Conservation (phyloP, 75 land plant species). For the Azolla pinnata region DNA sequence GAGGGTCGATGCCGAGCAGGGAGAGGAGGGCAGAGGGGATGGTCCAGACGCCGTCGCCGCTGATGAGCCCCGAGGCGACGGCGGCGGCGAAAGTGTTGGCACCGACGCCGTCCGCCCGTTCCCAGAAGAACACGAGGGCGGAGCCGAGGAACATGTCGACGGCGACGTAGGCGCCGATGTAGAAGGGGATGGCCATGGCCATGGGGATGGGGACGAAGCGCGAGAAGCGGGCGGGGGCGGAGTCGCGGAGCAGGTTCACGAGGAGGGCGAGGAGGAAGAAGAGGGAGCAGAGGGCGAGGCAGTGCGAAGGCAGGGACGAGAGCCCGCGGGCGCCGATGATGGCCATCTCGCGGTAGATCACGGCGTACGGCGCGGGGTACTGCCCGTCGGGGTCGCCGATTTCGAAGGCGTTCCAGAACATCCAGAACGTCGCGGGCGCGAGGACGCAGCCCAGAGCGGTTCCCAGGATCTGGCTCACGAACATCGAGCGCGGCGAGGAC, state of each 20-base stretch:
- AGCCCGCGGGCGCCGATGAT: constrained; percentile 59
- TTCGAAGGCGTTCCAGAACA: constrained; percentile 57
- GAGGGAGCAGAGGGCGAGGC: constrained; percentile 31
- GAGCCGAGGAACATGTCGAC: constrained; percentile 71
- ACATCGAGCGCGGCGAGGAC: constrained; percentile 58
- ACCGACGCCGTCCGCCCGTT: constrained; percentile 27
- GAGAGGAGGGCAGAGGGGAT: constrained; percentile 64
- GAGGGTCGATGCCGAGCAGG: constrained; percentile 39
- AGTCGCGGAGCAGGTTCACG: constrained; percentile 33
- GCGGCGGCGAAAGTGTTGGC: constrained; percentile 50
- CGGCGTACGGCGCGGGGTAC: constrained; percentile 56
- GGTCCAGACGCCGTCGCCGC: constrained; percentile 78
- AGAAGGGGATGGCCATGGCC: constrained; percentile 82
- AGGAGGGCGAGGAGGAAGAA: constrained; percentile 40
- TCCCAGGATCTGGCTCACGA: constrained; percentile 51
- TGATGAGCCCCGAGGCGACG: constrained; percentile 69
- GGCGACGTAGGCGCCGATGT: constrained; percentile 68
- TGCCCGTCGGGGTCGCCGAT: constrained; percentile 53
- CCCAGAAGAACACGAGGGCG: constrained; percentile 52
- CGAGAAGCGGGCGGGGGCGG: constrained; percentile 21
- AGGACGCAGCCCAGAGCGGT: constrained; percentile 49
- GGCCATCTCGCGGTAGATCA: constrained; percentile 52
- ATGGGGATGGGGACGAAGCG: constrained; percentile 57
- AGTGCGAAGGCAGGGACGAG: constrained; percentile 50
- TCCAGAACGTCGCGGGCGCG: constrained; percentile 65